Evolutionary conservation across 306 rosid genomes (phyloP).

Genomic region (Heteromeles arbutifolia): DNA sequence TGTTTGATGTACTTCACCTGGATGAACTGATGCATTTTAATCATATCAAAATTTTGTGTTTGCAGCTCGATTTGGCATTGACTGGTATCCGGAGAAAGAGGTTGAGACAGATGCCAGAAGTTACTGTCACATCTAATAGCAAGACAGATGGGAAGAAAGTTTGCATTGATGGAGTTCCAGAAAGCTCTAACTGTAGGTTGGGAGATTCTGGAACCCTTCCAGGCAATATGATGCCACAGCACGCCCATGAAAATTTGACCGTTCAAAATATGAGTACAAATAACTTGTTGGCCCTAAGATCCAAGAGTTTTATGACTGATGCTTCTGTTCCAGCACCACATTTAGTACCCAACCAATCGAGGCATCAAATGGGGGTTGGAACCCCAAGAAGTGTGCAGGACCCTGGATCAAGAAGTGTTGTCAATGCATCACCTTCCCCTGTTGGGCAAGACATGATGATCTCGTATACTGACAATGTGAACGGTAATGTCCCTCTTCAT

Average conservation of each 20-base stretch:
- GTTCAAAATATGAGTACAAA: conserved; percentile 45
- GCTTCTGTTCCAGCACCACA: conserved; percentile 58
- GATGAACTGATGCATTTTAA: conserved; percentile 29
- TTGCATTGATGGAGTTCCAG: conserved; percentile 71
- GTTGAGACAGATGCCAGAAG: conserved; percentile 69
- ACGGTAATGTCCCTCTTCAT: conserved; percentile 41
- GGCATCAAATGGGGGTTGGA: conserved; percentile 62
- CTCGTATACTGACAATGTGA: conserved; percentile 55
- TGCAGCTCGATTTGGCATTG: conserved; percentile 64
- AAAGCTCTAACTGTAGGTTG: conserved; percentile 46
- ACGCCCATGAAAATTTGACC: conserved; percentile 50
- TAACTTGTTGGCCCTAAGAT: conserved; percentile 46
- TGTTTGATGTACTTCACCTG: conserved; percentile 9
- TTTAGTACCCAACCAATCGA: conserved; percentile 43
- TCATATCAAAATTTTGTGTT: conserved; percentile 20
- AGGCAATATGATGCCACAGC: conserved; percentile 47
- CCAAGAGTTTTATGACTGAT: conserved; percentile 56
- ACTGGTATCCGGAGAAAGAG: conserved; percentile 59
- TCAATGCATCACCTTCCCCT: conserved; percentile 50
- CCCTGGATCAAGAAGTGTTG: conserved; percentile 48
- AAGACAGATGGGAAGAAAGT: conserved; percentile 72
- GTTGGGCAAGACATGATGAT: conserved; percentile 57
- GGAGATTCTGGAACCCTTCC: conserved; percentile 56
- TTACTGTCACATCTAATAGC: conserved; percentile 54
- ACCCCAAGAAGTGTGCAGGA: conserved; percentile 67